Evolutionary conservation across 345 rosid genomes (phyloP), one percentile per base, ranked within the genome.

Genomic region (Moricandia moricandioides): DNA sequence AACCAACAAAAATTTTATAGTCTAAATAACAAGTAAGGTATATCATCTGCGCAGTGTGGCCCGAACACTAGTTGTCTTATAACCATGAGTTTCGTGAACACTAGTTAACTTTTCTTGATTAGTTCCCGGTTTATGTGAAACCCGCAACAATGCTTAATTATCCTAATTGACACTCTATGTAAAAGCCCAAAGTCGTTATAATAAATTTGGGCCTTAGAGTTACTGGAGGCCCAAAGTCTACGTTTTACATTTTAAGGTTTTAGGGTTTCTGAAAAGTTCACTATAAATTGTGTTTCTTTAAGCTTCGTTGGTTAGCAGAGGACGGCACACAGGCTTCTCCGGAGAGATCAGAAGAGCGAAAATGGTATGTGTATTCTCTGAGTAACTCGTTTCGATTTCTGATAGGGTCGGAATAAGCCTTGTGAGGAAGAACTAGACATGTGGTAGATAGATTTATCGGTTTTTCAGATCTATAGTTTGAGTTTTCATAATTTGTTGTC

Each of bases 311-410:
- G 27, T 37, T 63, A 13, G 75, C 51, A 18, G 51, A 70, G 70
- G 80, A 30, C 70, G 80, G 71, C 74, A 29, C 60, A 70, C 52
- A 56, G 63, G 66, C 75, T 76, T 76, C 70, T 62, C 70, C 10
- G 27, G 40, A 63, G 69, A 61, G 60, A 31, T 56, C 75, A 54
- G 52, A 70, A 65, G 2, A 71, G 71, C 75, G 71, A 77, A 55
- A 70, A 77, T 77, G 80, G 80, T 77, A 70, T 3, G 3, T 13
- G 16, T 45, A 45, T 45, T 45, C 6, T 14, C 16, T 45, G 7
- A 13, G 16, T 5, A 11, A 17, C 29, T 72, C 51, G 2, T 16
- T 63, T 52, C 2, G 6, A 8, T 35, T 14, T 35, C 45, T 4
- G 1, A 3, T 8, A 3, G 12, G 4, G 12, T 61, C 14, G 13